Evolutionary conservation across 1,284 basidiomycete species (phyloP), one percentile per base, ranked within the genome.

Genomic region (Cutaneotrichosporon sp.): DNA sequence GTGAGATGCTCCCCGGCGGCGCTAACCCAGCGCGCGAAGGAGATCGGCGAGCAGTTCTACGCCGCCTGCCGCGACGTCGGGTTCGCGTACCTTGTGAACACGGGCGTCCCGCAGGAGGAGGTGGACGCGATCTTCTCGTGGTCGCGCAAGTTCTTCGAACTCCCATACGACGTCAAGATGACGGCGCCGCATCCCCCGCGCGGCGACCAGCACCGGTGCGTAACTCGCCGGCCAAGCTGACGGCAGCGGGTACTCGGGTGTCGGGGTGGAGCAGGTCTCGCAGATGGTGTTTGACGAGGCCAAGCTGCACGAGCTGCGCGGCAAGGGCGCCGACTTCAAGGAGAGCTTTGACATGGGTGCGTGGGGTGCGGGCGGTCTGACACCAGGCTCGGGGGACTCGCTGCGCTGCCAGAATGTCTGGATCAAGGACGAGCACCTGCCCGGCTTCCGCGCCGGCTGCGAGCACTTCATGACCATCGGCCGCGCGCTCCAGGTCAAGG

Each of bases 141-240:
- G 83, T 64, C 51, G 2, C 82, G 82, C 65, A 74, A 71, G 22
- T 84, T 87, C 73, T 87, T 87, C 64, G 78, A 78, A 1, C 80
- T 82, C 5, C 82, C 86, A 0, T 65, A 79, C 56, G 83, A 85
- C 38, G 73, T 75, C 31, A 87, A 87, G 70, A 77, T 81, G 71
- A 80, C 84, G 7, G 85, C 85, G 0, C 85, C 85, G 22, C 85
- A 87, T 67, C 85, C 85, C 7, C 75, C 80, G 2, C 83, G 82
- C 13, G 86, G 85, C 2, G 67, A 67, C 43, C 63, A 70, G 16
- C 68, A 71, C 57, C 61, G 70, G 70, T 71, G 31, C 42, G 68
- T 61, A 8, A 24, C 46, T 7, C 22, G 3, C 8, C 10, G 4
- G 13, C 22, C 20, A 2, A 7, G 20, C 34, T 56, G 27, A 58